Percentiles rank a stretch among this genome's conserved stretches.
These are phyloP conservation scores for Penicillium steckii DNA, from an alignment of 495 filamentous ascomycete species.

Conservation along the genomic window DNA sequence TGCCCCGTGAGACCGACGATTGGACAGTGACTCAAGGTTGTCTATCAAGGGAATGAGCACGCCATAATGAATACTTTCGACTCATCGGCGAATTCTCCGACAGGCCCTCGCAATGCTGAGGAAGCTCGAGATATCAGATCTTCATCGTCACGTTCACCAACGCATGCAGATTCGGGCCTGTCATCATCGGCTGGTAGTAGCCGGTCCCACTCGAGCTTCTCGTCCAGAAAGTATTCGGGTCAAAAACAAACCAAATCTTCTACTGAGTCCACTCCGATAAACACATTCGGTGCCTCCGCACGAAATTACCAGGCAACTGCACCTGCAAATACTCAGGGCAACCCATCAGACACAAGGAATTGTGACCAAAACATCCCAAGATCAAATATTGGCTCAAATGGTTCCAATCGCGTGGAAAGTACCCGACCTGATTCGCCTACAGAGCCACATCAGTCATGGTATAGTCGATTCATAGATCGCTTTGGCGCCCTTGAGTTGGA, in stretches of 20 bases:
- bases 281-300: constrained; percentile 15
- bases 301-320: constrained; percentile 41
- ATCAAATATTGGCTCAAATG: background rate
- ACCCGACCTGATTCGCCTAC: constrained; percentile 8
- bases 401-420: constrained; percentile 4
- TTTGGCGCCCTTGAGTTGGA: constrained; percentile 87
- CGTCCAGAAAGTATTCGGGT: constrained; percentile 14
- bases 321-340: constrained; percentile 9
- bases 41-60: constrained; percentile 28
- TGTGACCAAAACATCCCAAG: background rate
- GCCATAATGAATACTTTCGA: constrained; percentile 41
- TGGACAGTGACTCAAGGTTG: constrained; percentile 13
- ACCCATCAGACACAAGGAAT: background rate
- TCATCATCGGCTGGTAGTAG: constrained; percentile 26
- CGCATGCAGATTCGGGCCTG: constrained; percentile 16
- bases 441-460: constrained; percentile 44
- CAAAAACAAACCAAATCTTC: constrained; percentile 9
- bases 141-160: constrained; percentile 30
- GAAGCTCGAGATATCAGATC: constrained; percentile 20
- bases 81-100: constrained; percentile 27
- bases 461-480: constrained; percentile 54
- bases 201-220: constrained; percentile 23
- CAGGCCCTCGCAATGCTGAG: constrained; percentile 11
- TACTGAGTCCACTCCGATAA: constrained; percentile 38
- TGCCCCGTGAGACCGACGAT: background rate